phyloP scores from a whole-genome alignment of 2,329 filamentous ascomycete species.

The Fusarium caatingaense region DNA sequence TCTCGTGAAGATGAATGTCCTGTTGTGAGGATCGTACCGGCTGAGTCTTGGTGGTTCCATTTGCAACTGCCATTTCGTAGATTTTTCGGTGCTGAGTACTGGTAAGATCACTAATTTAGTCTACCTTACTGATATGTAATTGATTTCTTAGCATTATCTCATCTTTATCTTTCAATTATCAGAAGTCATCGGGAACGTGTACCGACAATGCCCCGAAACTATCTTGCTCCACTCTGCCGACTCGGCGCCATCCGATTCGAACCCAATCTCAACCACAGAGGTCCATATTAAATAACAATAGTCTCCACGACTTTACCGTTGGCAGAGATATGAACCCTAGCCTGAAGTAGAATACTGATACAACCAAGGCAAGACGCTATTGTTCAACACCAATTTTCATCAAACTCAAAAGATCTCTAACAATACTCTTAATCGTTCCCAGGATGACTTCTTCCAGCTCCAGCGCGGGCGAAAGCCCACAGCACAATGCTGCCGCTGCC shows the following conservation, averaged over 20 bases:
- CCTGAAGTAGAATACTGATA: background rate
- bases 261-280: fast-evolving
- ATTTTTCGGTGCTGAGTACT: background rate
- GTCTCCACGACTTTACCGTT: fast-evolving
- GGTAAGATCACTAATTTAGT: fast-evolving
- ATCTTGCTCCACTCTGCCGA: fast-evolving
- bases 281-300: background rate
- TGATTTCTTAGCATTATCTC: background rate
- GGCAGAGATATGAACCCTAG: background rate
- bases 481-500: fast-evolving
- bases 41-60: background rate
- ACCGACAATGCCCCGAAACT: background rate
- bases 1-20: fast-evolving
- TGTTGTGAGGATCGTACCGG: background rate
- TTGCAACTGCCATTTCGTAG: background rate
- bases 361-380: background rate
- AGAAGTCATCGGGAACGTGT: background rate
- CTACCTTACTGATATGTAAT: fast-evolving
- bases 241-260: background rate
- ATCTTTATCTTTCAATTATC: background rate
- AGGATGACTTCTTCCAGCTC: background rate
- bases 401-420: background rate
- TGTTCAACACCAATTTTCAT: background rate
- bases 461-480: fast-evolving
- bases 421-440: fast-evolving